Evolutionary conservation across 1,284 basidiomycete genomes (phyloP), one percentile per base, ranked within the genome.

Genomic region (Fomitopsis pinicola): DNA sequence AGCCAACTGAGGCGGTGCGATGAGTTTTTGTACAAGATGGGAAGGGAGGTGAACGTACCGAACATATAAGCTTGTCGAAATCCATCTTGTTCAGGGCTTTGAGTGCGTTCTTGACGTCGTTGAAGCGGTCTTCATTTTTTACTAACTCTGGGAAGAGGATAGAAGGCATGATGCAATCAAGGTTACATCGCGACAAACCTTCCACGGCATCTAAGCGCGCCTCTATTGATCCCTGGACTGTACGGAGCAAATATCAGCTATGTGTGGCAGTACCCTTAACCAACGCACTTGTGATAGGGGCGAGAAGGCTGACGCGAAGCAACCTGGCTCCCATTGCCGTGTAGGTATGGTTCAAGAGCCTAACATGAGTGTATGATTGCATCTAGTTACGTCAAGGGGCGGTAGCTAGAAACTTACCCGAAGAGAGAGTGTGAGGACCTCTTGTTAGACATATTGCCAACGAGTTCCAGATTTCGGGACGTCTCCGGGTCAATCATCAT

Each of bases 401-500:
- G 22, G 19, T 12, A 40, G 30, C 30, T 33, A 33, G 8, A 6
- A 5, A 63, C 80, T 53, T 72, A 94, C 95, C 92, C 85, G 75
- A 91, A 84, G 48, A 92, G 71, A 12, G 91, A 87, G 76, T 90
- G 82, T 17, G 76, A 69, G 0, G 85, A 88, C 69, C 86, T 91
- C 67, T 82, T 83, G 46, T 77, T 79, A 1, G 85, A 72, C 69
- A 85, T 82, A 71, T 94, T 97, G 14, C 80, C 84, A 3, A 95
- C 88, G 1, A 98, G 80, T 73, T 98, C 96, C 2, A 98, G 81
- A 71, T 95, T 94, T 54, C 83, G 84, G 1, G 88, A 92, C 0
- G 91, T 94, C 61, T 95, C 94, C 0, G 87, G 82, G 71, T 97
- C 95, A 66, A 98, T 92, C 81, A 97, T 84, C 89, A 97, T 92